phyloP scores from a whole-genome alignment of 805 yeast genomes.

The Tetrapisispora iriomotensis region DNA sequence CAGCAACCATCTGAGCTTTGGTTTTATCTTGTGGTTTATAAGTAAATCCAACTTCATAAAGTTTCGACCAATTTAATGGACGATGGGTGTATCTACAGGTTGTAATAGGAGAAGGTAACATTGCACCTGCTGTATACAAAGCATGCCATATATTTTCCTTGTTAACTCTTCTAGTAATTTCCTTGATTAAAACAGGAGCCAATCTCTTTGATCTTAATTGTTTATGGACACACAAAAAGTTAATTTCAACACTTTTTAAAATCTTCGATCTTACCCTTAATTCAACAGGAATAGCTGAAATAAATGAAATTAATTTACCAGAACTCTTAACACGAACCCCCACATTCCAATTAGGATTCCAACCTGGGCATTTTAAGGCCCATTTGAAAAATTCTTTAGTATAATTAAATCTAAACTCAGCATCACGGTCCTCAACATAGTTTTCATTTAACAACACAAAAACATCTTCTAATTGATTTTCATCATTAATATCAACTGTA shows the following conservation, averaged over 20 bases:
- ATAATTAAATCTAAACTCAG: slow-evolving; percentile 85
- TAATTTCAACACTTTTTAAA: slow-evolving; percentile 73
- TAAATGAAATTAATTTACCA: slow-evolving; percentile 79
- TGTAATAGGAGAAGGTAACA: slow-evolving; percentile 85
- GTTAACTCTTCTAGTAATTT: slow-evolving; percentile 88
- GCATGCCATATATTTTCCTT: slow-evolving; percentile 88
- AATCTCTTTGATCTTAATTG: slow-evolving; percentile 86
- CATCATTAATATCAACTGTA: slow-evolving; percentile 52
- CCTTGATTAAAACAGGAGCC: slow-evolving; percentile 89
- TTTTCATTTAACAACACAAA: slow-evolving; percentile 74
- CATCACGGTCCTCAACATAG: slow-evolving; percentile 91
- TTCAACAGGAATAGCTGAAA: slow-evolving; percentile 77
- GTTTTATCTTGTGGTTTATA: slow-evolving; percentile 66
- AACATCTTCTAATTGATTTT: slow-evolving; percentile 60
- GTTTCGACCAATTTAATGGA: slow-evolving; percentile 84
- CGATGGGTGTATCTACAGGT: slow-evolving; percentile 88
- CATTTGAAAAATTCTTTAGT: slow-evolving; percentile 74
- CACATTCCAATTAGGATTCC: slow-evolving; percentile 79
- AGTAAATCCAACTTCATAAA: slow-evolving; percentile 84
- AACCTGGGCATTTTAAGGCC: slow-evolving; percentile 94
- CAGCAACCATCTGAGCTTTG: slow-evolving; percentile 58
- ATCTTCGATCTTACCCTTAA: slow-evolving; percentile 48
- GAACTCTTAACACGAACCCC: slow-evolving; percentile 81
- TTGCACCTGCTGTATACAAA: slow-evolving; percentile 83
- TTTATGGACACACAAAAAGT: slow-evolving; percentile 89